Evolutionary conservation across 139 green algal species (phyloP).

Genomic region (Chlamydomonas urium): DNA sequence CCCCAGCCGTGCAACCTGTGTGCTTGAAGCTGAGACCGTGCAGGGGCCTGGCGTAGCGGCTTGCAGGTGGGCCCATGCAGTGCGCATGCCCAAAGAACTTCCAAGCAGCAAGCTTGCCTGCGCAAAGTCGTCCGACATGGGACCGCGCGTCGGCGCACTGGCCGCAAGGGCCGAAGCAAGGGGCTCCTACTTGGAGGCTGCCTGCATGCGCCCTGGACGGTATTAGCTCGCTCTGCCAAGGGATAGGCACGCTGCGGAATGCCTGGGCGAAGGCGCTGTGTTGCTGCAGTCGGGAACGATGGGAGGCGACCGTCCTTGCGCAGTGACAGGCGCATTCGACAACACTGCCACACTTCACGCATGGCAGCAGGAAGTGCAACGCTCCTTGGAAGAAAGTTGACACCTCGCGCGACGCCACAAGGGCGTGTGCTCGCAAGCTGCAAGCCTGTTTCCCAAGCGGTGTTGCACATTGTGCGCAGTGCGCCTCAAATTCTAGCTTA

Average conservation of each 20-base stretch:
- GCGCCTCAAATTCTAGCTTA: no score
- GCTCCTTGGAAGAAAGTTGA: not conserved
- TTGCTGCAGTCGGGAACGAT: no score
- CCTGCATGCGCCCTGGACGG: not conserved
- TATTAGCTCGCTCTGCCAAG: not conserved
- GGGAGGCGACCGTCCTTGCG: no score
- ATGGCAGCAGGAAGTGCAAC: not conserved
- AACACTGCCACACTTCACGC: not conserved
- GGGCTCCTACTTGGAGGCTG: not conserved
- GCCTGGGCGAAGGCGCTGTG: no score
- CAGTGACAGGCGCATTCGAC: not conserved
- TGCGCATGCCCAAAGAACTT: not conserved
- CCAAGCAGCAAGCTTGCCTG: not conserved
- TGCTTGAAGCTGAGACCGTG: not conserved
- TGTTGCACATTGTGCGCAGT: not conserved
- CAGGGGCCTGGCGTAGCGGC: not conserved
- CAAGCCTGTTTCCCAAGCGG: not conserved
- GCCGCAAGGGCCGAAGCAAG: not conserved
- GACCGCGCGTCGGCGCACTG: not conserved
- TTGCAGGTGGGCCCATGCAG: not conserved
- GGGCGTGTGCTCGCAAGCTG: not conserved
- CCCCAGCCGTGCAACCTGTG: not conserved
- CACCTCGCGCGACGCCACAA: not conserved
- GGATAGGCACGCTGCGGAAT: no score
- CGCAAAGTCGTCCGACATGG: not conserved